Percentiles rank a stretch among this genome's conserved stretches.
phyloP scores from a whole-genome alignment of 73 alveolate species.

The Paramecium tetraurelia region DNA sequence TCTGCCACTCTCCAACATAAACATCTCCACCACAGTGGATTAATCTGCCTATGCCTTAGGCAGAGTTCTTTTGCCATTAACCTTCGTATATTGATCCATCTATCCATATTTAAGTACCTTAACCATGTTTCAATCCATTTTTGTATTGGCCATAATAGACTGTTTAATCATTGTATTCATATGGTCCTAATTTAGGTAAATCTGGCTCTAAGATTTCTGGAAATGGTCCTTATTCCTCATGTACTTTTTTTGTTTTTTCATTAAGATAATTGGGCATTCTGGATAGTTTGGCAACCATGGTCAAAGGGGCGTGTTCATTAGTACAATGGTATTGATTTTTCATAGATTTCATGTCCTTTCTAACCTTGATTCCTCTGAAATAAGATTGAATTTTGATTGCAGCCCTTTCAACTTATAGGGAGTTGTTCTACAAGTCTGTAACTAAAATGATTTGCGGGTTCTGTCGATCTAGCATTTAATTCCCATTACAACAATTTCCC shows the following conservation, averaged over 20 bases:
- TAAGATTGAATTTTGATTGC: neutral
- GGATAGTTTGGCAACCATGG: neutral
- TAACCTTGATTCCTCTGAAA: neutral
- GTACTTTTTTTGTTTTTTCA: slow-evolving; percentile 30
- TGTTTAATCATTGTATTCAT: slow-evolving; percentile 32
- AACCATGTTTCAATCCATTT: slow-evolving; percentile 60
- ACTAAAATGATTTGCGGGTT: neutral
- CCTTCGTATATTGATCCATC: slow-evolving; percentile 63
- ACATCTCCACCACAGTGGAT: slow-evolving; percentile 63
- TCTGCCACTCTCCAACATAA: slow-evolving; percentile 67
- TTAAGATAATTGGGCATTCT: slow-evolving; percentile 3
- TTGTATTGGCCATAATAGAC: slow-evolving; percentile 54
- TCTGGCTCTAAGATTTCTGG: neutral
- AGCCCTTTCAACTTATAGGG: neutral
- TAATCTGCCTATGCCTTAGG: slow-evolving; percentile 57
- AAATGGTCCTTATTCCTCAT: slow-evolving; percentile 5
- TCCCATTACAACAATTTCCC: slow-evolving; percentile 18
- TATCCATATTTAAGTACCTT: slow-evolving; percentile 49
- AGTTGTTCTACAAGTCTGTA: neutral
- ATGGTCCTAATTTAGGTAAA: slow-evolving; percentile 54
- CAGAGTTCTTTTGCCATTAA: slow-evolving; percentile 44
- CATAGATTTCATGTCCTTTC: neutral
- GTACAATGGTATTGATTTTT: neutral
- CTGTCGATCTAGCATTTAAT: slow-evolving; percentile 7
- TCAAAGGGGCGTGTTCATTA: slow-evolving; percentile 36